Conservation (phyloP, 2,329 filamentous ascomycete genomes). For the Thermomyces lanuginosus region DNA sequence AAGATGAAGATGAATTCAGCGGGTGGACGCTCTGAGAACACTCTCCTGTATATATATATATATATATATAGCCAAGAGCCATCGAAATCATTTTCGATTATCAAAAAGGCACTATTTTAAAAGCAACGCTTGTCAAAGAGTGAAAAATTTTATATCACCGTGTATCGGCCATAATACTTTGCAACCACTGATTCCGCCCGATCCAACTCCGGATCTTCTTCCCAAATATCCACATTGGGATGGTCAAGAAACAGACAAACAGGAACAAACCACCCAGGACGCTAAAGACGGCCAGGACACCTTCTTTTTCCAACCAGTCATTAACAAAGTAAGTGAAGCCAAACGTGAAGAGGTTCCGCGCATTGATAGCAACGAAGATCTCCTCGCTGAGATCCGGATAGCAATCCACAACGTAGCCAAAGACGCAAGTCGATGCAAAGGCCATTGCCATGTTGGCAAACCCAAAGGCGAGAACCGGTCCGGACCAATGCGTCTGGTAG, state of each 20-base stretch:
- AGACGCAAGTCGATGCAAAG: slow-evolving; percentile 4
- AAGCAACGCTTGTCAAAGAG: no score
- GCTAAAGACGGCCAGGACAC: slow-evolving; percentile 3
- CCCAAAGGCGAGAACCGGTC: slow-evolving; percentile 3
- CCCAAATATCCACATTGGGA: slow-evolving; percentile 5
- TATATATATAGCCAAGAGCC: no score
- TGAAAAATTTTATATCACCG: no score
- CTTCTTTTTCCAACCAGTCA: slow-evolving; percentile 3
- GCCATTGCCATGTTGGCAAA: slow-evolving; percentile 5
- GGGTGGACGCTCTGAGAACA: slow-evolving; percentile 20
- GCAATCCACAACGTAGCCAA: slow-evolving; percentile 5
- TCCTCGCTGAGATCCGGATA: slow-evolving; percentile 5
- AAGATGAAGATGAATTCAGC: slow-evolving; percentile 20
- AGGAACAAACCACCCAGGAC: slow-evolving; percentile 4
- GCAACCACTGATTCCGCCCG: slow-evolving; percentile 4
- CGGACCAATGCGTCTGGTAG: slow-evolving; percentile 4
- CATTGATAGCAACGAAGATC: slow-evolving; percentile 5
- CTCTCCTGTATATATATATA: no score
- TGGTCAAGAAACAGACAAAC: slow-evolving; percentile 4
- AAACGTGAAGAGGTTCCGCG: slow-evolving; percentile 5
- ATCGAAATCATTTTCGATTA: no score
- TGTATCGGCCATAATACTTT: slow-evolving; percentile 3
- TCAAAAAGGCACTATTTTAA: no score
- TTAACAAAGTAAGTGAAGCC: slow-evolving; percentile 5
- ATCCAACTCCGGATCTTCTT: slow-evolving; percentile 5